A percentile compares a stretch with the other conserved stretches of the same genome.
Evolutionary conservation across 208 protist genomes (phyloP).

Genomic region (Novymonas esmeraldas): DNA sequence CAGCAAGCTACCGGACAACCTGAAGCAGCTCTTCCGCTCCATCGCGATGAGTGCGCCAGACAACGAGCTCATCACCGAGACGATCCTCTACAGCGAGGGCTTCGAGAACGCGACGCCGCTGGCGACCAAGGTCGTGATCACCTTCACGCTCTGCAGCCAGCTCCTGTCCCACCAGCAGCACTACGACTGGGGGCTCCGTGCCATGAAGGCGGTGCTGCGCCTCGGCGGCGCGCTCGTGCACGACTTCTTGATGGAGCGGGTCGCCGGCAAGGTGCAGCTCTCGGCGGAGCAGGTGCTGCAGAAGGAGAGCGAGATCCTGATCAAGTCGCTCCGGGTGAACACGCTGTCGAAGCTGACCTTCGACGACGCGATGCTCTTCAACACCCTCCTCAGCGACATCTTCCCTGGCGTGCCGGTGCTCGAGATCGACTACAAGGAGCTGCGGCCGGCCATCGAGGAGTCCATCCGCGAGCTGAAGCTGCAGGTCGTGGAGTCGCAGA

Average conservation of each 20-base stretch:
- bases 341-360: conserved; percentile 98
- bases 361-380: conserved; percentile 94
- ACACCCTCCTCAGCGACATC: conserved; percentile 95
- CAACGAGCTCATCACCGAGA: conserved; percentile 97
- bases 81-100: conserved; percentile 97
- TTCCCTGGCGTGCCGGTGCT: conserved; percentile 91
- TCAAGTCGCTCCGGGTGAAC: conserved; percentile 97
- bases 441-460: conserved; percentile 91
- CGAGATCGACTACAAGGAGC: conserved; percentile 94
- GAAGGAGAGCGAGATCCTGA: conserved; percentile 94
- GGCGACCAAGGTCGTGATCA: conserved; percentile 92
- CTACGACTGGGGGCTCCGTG: conserved; percentile 99
- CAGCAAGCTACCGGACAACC: conserved; percentile 98
- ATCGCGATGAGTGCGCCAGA: conserved; percentile 99
- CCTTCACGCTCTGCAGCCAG: conserved; percentile 95
- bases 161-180: conserved; percentile 97
- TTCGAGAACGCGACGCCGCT: conserved; percentile 95
- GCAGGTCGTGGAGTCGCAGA: conserved; percentile 86
- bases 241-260: conserved; percentile 85
- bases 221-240: conserved; percentile 92
- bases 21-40: conserved; percentile 98
- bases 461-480: conserved; percentile 91
- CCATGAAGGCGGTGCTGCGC: conserved; percentile 97
- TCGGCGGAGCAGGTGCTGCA: conserved; percentile 68
- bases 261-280: conserved; percentile 63